Evolutionary conservation across 805 yeast genomes (phyloP).

Genomic region (Schwanniomyces vanrijiae): DNA sequence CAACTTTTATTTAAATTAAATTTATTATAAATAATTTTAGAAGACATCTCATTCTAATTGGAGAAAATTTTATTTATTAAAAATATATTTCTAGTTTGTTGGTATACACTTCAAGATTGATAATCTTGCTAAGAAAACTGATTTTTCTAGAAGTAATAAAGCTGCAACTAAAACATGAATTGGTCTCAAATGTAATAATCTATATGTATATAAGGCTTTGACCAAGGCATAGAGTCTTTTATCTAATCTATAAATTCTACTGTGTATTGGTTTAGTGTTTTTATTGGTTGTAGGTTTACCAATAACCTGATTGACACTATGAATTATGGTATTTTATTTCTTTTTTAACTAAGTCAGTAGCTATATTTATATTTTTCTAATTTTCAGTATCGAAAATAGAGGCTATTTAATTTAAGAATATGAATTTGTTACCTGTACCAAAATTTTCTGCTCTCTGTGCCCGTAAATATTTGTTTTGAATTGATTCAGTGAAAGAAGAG

Average conservation of each 20-base stretch:
- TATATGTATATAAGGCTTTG: conserved; percentile 47
- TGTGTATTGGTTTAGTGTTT: conserved; percentile 51
- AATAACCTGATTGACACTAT: conserved; percentile 43
- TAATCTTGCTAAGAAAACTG: conserved; percentile 20
- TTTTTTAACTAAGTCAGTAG: conserved; percentile 30
- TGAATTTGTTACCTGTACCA: conserved; percentile 24
- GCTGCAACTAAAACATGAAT: conserved; percentile 43
- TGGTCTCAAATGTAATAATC: conserved; percentile 46
- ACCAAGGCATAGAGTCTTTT: conserved; percentile 41
- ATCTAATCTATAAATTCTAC: conserved; percentile 46
- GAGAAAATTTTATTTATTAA: conserved; percentile 38
- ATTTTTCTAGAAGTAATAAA: conserved; percentile 18
- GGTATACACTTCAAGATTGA: conserved; percentile 47
- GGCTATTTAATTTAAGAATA: conserved; percentile 32
- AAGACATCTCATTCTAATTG: conserved; percentile 41
- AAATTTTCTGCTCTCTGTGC: conserved; percentile 36
- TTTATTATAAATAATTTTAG: conserved; percentile 48
- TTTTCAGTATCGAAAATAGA: conserved; percentile 39
- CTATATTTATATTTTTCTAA: conserved; percentile 27
- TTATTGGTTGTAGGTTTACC: conserved; percentile 47
- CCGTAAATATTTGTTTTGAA: conserved; percentile 8
- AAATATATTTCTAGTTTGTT: conserved; percentile 46
- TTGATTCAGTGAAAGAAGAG: neutral
- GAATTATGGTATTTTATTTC: conserved; percentile 45
- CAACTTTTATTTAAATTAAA: conserved; percentile 44